phyloP scores from a whole-genome alignment of 1,284 basidiomycete genomes.

The Filobasidium uniguttulatum region DNA sequence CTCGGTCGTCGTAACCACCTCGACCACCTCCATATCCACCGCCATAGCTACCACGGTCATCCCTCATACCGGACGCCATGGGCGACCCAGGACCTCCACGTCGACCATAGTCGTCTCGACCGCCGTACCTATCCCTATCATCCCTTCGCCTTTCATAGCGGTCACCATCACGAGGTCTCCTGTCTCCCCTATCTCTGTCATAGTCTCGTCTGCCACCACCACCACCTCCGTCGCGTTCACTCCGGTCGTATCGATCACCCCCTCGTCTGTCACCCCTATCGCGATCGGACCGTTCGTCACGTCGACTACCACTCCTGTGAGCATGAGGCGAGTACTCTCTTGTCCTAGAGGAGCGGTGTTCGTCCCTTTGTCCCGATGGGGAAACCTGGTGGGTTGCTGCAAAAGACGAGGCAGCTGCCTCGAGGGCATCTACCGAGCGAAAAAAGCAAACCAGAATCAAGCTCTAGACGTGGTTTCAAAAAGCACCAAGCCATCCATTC shows the following conservation, averaged over 20 bases:
- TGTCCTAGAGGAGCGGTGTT: slow-evolving; percentile 14
- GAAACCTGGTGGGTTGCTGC: slow-evolving; percentile 11
- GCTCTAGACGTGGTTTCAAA: neutral
- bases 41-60: neutral
- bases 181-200: slow-evolving; percentile 7
- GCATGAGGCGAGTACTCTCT: slow-evolving; percentile 9
- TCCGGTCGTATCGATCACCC: slow-evolving; percentile 4
- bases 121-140: neutral
- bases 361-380: neutral
- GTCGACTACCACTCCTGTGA: no score
- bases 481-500: neutral
- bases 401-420: slow-evolving; percentile 16
- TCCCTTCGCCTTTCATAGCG: neutral
- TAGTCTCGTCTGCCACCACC: slow-evolving; percentile 10
- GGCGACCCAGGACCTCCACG: neutral
- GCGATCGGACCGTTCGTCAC: no score
- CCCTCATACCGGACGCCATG: slow-evolving; percentile 1
- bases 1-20: neutral
- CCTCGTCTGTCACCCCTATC: slow-evolving; percentile 6
- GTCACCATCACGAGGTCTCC: no score
- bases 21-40: neutral
- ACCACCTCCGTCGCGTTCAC: slow-evolving; percentile 2
- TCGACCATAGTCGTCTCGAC: neutral
- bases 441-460: neutral
- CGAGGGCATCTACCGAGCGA: slow-evolving; percentile 9